A percentile compares a stretch with the other conserved stretches of the same genome.
Evolutionary conservation across 1,284 basidiomycete species (phyloP).

Genomic region (Ceratobasidium sp.): DNA sequence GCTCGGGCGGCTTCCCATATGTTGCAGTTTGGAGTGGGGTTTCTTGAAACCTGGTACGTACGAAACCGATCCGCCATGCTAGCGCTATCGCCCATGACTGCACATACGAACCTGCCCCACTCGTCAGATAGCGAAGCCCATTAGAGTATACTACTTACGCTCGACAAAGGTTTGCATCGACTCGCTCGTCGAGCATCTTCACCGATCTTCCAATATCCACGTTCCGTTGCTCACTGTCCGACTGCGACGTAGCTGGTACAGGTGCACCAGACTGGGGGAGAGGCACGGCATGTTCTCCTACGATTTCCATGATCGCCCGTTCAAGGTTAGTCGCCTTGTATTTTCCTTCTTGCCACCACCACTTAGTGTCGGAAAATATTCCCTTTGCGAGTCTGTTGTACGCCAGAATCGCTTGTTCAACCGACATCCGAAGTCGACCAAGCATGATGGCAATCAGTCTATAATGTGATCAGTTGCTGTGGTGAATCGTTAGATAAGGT

Average conservation of each 20-base stretch:
- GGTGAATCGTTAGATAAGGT: too few relatives aligned
- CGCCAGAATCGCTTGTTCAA: conserved; percentile 11
- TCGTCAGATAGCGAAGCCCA: not conserved
- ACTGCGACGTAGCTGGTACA: too few relatives aligned
- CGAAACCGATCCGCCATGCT: conserved; percentile 21
- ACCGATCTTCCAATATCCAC: too few relatives aligned
- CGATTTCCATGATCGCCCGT: conserved; percentile 6
- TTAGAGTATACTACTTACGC: not conserved
- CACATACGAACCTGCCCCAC: too few relatives aligned
- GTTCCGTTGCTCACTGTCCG: too few relatives aligned
- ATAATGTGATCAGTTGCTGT: too few relatives aligned
- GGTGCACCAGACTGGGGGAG: too few relatives aligned
- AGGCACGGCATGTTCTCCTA: not conserved
- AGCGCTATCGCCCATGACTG: conserved; percentile 18
- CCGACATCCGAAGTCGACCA: conserved; percentile 22
- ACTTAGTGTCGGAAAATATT: conserved; percentile 12
- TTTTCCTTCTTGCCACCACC: not conserved
- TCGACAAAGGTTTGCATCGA: conserved; percentile 1
- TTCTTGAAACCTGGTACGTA: conserved; percentile 9
- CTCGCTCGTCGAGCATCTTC: conserved; percentile 9
- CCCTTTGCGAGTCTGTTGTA: conserved; percentile 1
- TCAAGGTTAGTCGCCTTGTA: conserved; percentile 25
- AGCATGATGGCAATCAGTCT: conserved; percentile 36
- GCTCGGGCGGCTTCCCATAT: conserved; percentile 48
- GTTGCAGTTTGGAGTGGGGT: conserved; percentile 21